Percentiles rank a stretch among this genome's conserved stretches.
phyloP scores from a whole-genome alignment of 495 filamentous ascomycete species.

The Penicillium coprophilum region DNA sequence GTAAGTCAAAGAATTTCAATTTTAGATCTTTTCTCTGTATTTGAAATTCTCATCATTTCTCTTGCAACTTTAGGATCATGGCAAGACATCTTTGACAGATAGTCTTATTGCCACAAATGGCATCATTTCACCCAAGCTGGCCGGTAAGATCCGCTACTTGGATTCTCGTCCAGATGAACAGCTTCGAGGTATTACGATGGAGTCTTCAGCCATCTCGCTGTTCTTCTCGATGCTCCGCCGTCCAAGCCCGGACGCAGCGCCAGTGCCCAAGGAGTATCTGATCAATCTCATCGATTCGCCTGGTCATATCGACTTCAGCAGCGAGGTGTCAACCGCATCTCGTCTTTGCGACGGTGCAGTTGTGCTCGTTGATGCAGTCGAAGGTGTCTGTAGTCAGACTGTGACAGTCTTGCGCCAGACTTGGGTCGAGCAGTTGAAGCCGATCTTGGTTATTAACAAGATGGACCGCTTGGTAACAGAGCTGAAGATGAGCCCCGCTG shows the following conservation, averaged over 20 bases:
- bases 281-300: slow-evolving; percentile 98
- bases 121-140: slow-evolving; percentile 96
- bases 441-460: slow-evolving; percentile 95
- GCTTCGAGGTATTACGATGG: slow-evolving; percentile 97
- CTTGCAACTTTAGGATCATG: slow-evolving; percentile 66
- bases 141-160: slow-evolving; percentile 96
- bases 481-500: slow-evolving; percentile 83
- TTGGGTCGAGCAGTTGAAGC: slow-evolving; percentile 95
- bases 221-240: slow-evolving; percentile 89
- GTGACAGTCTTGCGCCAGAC: slow-evolving; percentile 93
- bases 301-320: slow-evolving; percentile 98
- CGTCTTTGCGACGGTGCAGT: slow-evolving; percentile 92
- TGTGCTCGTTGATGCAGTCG: slow-evolving; percentile 95
- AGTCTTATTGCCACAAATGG: slow-evolving; percentile 97
- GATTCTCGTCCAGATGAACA: slow-evolving; percentile 98
- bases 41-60: slow-evolving; percentile 8
- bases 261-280: slow-evolving; percentile 80
- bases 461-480: slow-evolving; percentile 93
- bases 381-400: slow-evolving; percentile 97
- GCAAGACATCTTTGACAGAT: slow-evolving; percentile 97
- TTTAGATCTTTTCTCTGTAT: neutral
- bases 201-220: slow-evolving; percentile 95
- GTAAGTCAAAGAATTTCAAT: slow-evolving; percentile 51
- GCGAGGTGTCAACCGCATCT: slow-evolving; percentile 94
- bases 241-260: slow-evolving; percentile 62